Conservation (phyloP, 2,329 filamentous ascomycete species). For the Fusarium concolor region DNA sequence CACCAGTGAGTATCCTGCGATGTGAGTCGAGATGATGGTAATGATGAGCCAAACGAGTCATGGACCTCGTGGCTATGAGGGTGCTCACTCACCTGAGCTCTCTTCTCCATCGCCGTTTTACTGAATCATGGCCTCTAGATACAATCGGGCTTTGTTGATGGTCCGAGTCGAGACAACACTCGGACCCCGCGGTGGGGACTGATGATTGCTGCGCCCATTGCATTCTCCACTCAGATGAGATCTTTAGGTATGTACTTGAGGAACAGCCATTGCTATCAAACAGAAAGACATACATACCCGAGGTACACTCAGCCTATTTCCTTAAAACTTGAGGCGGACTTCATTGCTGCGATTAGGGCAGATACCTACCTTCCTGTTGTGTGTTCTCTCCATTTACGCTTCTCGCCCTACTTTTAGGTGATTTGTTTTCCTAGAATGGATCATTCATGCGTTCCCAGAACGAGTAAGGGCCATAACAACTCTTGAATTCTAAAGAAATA, state of each 20-base stretch:
- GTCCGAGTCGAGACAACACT: constrained; percentile 4
- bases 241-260: too few species aligned
- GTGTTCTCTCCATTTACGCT: neutral
- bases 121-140: constrained; percentile 41
- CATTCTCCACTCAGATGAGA: constrained; percentile 22
- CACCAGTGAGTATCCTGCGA: neutral
- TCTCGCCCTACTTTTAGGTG: neutral
- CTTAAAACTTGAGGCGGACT: neutral
- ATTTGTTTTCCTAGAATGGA: too few species aligned
- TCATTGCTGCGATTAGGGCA: neutral
- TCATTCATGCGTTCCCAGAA: too few species aligned
- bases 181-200: constrained; percentile 36
- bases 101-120: constrained; percentile 52
- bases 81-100: constrained; percentile 53
- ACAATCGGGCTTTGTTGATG: constrained; percentile 24
- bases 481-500: too few species aligned
- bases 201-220: constrained; percentile 13
- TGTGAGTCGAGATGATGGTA: neutral
- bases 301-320: neutral
- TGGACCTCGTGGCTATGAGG: too few species aligned
- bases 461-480: too few species aligned
- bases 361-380: neutral
- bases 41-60: neutral
- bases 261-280: too few species aligned
- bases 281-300: too few species aligned